Conservation (phyloP, 257 asterid genomes). For the Salvia rosmarinus region DNA sequence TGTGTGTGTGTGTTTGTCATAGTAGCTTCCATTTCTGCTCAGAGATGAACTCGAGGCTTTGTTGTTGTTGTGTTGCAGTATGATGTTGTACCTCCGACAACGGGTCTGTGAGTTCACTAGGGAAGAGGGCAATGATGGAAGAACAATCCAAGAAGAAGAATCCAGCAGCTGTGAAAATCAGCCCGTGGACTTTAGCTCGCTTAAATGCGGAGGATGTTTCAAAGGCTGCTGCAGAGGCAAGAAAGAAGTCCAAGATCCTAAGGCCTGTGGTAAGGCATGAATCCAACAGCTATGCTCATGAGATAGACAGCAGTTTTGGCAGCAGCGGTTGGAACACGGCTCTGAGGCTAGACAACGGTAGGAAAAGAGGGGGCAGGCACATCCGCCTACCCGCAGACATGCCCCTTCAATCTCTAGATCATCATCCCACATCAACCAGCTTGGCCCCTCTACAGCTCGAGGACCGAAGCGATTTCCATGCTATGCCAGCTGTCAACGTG, state of each 20-base stretch:
- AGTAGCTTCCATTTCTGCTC: neutral
- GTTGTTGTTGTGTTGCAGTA: constrained; percentile 51
- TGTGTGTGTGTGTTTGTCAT: neutral
- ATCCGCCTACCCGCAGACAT: constrained; percentile 84
- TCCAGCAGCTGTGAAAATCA: constrained; percentile 82
- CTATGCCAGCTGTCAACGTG: constrained; percentile 46
- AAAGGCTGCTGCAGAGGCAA: constrained; percentile 95
- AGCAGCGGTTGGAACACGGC: constrained; percentile 65
- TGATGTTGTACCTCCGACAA: constrained; percentile 88
- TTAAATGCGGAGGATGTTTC: constrained; percentile 87
- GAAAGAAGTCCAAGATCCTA: constrained; percentile 81
- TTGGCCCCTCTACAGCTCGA: constrained; percentile 79
- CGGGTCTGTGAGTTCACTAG: constrained; percentile 77
- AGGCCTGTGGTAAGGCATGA: constrained; percentile 70
- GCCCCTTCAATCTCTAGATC: constrained; percentile 50
- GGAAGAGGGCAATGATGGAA: constrained; percentile 61
- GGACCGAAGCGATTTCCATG: constrained; percentile 60
- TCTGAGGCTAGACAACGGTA: constrained; percentile 54
- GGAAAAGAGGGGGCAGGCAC: constrained; percentile 74
- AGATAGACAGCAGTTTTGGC: constrained; percentile 70
- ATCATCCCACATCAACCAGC: constrained; percentile 53
- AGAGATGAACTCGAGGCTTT: neutral
- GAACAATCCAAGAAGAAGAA: constrained; percentile 77
- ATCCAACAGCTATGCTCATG: constrained; percentile 41
- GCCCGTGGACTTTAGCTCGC: constrained; percentile 95